These are phyloP conservation scores for Melaleuca alternifolia DNA, from an alignment of 345 rosid species.

Conservation along the genomic window DNA sequence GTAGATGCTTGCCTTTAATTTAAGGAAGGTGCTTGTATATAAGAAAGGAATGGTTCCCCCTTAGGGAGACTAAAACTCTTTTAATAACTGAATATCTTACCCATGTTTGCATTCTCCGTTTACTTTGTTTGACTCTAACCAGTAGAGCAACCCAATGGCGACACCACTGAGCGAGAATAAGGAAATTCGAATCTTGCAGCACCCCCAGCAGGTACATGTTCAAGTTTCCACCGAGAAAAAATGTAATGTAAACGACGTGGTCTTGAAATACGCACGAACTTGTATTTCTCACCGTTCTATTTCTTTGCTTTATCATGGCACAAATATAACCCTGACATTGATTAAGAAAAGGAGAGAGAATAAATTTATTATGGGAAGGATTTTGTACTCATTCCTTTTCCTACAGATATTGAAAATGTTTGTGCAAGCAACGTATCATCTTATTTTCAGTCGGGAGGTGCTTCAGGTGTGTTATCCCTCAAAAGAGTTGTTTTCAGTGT, in stretches of 20 bases:
- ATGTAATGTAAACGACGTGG: no score
- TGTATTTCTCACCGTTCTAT: no score
- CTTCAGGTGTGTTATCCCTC: no score
- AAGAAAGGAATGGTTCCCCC: no score
- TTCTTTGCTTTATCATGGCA: no score
- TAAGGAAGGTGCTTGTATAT: no score
- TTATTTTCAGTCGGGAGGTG: not conserved
- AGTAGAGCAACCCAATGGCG: not conserved
- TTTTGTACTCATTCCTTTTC: not conserved
- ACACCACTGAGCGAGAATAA: not conserved
- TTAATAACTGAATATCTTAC: not conserved
- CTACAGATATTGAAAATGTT: not conserved
- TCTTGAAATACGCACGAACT: not conserved
- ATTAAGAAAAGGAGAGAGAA: no score
- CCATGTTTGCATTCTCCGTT: not conserved
- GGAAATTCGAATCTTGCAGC: not conserved
- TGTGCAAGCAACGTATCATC: accelerated
- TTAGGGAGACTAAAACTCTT: no score
- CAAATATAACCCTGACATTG: no score
- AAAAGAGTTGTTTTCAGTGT: no score
- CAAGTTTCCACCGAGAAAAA: not conserved
- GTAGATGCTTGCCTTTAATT: no score
- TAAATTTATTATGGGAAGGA: no score
- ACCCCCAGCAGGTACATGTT: not conserved
- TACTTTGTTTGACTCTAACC: not conserved